A percentile compares a stretch with the other conserved stretches of the same genome.
These are phyloP conservation scores for Terana coerulea DNA, from an alignment of 768 basidiomycete genomes.

Conservation along the genomic window DNA sequence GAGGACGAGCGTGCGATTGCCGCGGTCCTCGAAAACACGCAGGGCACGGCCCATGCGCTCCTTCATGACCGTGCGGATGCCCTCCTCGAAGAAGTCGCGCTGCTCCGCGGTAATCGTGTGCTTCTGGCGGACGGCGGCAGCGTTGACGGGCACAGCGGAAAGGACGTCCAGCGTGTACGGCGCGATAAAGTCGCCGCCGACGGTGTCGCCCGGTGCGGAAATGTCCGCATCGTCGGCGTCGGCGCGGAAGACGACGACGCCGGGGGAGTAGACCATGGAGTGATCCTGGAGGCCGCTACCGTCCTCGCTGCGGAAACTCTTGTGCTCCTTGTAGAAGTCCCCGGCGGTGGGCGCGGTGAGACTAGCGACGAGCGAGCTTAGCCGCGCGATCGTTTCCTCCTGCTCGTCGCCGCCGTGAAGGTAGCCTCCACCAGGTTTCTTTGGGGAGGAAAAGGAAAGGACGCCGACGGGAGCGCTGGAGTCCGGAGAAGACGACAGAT, in stretches of 20 bases:
- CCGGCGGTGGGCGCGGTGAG: conserved; percentile 30
- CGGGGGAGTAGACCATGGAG: conserved; percentile 44
- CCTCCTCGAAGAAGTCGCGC: conserved; percentile 32
- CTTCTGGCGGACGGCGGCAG: conserved; percentile 36
- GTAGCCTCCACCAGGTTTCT: conserved; percentile 42
- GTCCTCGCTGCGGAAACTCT: conserved; percentile 28
- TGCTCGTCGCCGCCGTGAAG: conserved; percentile 43
- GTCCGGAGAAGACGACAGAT: conserved; percentile 13
- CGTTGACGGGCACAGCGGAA: conserved; percentile 42
- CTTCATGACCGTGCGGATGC: conserved; percentile 39
- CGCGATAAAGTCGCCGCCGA: conserved; percentile 29
- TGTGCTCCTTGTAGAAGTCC: conserved; percentile 40
- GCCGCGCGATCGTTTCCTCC: conserved; percentile 40
- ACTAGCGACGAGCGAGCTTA: conserved; percentile 37
- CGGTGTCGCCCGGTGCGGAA: conserved; percentile 9
- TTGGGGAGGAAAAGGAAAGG: conserved; percentile 41
- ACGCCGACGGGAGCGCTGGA: conserved; percentile 28
- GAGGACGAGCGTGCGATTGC: conserved; percentile 36
- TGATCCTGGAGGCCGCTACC: conserved; percentile 43
- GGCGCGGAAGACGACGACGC: conserved; percentile 38
- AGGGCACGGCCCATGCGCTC: conserved; percentile 47
- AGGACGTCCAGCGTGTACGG: conserved; percentile 38
- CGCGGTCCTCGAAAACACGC: conserved; percentile 39
- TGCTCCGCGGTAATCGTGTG: conserved; percentile 32
- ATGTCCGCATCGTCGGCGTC: conserved; percentile 24